Conservation (phyloP, 1,284 basidiomycete species). For the Cryptococcus floricola region DNA sequence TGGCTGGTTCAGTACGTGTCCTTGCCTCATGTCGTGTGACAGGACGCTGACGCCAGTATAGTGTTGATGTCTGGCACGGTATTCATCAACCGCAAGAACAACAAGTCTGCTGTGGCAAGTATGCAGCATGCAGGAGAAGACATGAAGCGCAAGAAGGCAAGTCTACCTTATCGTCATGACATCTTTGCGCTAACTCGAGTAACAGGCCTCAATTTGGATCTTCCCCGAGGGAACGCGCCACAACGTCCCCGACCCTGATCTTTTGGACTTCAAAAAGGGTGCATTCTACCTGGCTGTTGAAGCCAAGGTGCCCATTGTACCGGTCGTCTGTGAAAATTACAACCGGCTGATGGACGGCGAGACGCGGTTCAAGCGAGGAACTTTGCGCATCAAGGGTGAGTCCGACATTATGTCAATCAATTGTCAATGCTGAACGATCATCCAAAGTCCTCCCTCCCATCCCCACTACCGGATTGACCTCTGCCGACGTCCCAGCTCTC, state of each 20-base stretch:
- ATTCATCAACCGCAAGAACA: conserved; percentile 86
- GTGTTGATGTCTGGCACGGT: conserved; percentile 84
- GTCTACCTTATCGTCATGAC: conserved; percentile 10
- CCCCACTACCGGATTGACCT: conserved; percentile 49
- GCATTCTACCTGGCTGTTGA: conserved; percentile 95
- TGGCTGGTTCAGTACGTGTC: conserved; percentile 69
- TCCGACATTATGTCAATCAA: conserved; percentile 7
- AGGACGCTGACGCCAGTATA: conserved; percentile 15
- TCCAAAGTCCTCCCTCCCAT: conserved; percentile 53
- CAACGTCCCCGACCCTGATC: conserved; percentile 59
- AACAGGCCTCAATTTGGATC: conserved; percentile 74
- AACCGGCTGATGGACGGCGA: conserved; percentile 72
- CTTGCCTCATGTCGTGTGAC: neutral
- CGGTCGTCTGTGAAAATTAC: conserved; percentile 93
- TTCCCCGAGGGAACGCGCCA: conserved; percentile 91
- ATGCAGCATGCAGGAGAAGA: conserved; percentile 73
- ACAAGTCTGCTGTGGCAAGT: conserved; percentile 69
- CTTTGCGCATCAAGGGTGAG: conserved; percentile 79
- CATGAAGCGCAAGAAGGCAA: conserved; percentile 65
- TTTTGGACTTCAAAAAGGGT: conserved; percentile 95
- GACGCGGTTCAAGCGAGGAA: conserved; percentile 72
- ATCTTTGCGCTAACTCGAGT: neutral
- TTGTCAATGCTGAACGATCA: conserved; percentile 48
- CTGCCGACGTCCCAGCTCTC: conserved; percentile 49
- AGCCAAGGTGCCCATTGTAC: conserved; percentile 73